Evolutionary conservation across 2,329 filamentous ascomycete genomes (phyloP), one percentile per base, ranked within the genome.

Genomic region (Trichoderma asperellum): DNA sequence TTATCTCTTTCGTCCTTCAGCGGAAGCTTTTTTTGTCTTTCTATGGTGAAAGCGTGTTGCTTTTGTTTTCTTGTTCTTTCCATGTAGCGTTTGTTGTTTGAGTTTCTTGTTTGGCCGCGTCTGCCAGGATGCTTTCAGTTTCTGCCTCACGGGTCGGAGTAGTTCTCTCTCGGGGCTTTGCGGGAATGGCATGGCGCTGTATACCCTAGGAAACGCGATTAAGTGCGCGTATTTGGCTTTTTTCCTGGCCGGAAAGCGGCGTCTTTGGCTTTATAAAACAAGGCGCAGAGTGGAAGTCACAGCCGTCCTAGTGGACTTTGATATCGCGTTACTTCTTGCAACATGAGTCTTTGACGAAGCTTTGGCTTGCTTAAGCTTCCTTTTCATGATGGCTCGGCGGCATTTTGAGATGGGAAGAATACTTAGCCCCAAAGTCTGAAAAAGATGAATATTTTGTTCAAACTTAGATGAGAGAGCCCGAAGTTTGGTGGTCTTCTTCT

Each of bases 141-240:
- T 21, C 24, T 10, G 18, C 34, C 18, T 24, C 5, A 29, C 53
- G 59, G 21, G 55, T 14, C 64, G n/a, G 64, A 67, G 64, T 67
- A 67, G 64, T 67, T 12, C 64, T 67, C 64, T 35, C 55, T 67
- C 55, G 18, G 27, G 27, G 34, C 12, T 18, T 16, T 21, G 40
- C 29, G 21, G 35, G n/a, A 24, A 34, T 29, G 12, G 49, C 16
- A 24, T 32, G 34, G 11, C n/a, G 1, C 35, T 27, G 27, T 11
- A 16, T 56, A 29, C 3, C 4, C 7, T 18, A 32, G 24, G 27
- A 3, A 29, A 43, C 16, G 34, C 24, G 47, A 18, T 56, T 8
- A 27, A 29, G 1, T 2, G 21, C 11, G 18, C 21, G 18, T 21
- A 35, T 53, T 53, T 37, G 24, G 47, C 47, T 29, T 53, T 53